These are phyloP conservation scores for Tripidium arundinaceum DNA, from an alignment of 202 grass and related monocot genomes.

Conservation along the genomic window DNA sequence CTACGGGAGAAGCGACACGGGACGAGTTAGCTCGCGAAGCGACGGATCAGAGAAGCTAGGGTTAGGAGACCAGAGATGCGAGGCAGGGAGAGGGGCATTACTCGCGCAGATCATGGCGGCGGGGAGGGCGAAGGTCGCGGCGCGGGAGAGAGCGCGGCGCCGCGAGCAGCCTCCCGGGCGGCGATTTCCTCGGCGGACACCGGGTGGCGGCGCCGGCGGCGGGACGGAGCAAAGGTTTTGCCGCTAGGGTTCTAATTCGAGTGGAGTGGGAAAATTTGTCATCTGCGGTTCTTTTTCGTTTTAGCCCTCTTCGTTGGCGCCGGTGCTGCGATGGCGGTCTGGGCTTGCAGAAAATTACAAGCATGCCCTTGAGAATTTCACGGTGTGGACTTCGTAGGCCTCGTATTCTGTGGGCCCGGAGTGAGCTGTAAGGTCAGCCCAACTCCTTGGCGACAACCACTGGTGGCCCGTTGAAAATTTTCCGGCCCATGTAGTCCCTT, in stretches of 20 bases:
- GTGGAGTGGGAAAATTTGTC: conserved; percentile 30
- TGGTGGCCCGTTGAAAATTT: no score
- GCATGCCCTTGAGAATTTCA: no score
- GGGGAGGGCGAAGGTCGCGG: not conserved
- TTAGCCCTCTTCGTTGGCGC: not conserved
- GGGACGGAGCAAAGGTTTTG: conserved; percentile 21
- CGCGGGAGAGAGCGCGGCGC: not conserved
- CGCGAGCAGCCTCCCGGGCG: not conserved
- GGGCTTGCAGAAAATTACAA: no score
- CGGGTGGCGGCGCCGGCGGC: conserved; percentile 18
- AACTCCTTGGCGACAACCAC: no score
- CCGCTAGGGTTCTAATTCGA: conserved; percentile 68
- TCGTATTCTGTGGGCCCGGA: no score
- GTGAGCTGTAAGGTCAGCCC: no score
- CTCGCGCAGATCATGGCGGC: conserved; percentile 89
- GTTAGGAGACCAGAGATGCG: conserved; percentile 12
- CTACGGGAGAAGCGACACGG: conserved; percentile 30
- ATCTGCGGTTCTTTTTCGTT: not conserved
- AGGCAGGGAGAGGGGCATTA: conserved; percentile 24
- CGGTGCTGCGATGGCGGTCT: no score
- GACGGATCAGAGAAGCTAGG: conserved; percentile 33
- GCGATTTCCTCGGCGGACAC: not conserved
- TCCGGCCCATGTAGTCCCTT: no score
- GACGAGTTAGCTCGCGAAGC: conserved; percentile 24
- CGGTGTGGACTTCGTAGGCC: no score